Percentiles rank a stretch among this genome's conserved stretches.
Conservation (phyloP, 257 asterid genomes). For the Solanum pinnatisectum region DNA sequence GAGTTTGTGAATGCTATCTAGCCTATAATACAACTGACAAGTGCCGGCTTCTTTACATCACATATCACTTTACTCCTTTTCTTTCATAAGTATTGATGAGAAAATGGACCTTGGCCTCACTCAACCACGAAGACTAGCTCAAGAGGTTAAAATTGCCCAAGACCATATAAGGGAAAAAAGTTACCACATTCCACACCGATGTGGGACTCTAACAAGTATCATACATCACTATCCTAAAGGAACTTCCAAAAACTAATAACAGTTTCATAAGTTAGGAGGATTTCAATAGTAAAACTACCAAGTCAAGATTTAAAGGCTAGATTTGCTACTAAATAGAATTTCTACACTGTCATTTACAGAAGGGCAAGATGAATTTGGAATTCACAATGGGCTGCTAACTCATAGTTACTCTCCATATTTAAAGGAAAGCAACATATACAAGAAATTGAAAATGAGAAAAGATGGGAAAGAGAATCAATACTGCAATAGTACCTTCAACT, state of each 20-base stretch:
- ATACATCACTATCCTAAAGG: background rate
- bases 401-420: background rate
- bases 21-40: background rate
- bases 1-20: background rate
- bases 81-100: background rate
- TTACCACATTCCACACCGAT: background rate
- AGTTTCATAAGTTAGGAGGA: background rate
- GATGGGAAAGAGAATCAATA: background rate
- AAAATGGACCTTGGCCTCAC: background rate
- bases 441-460: background rate
- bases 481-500: slow-evolving; percentile 53
- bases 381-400: background rate
- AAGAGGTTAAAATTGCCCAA: background rate
- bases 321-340: background rate
- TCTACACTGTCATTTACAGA: background rate
- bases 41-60: background rate
- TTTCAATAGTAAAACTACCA: background rate
- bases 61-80: background rate
- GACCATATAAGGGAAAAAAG: background rate
- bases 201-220: background rate
- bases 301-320: background rate
- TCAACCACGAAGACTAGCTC: background rate
- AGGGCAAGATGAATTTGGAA: background rate
- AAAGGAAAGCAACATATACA: background rate
- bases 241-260: background rate